phyloP scores from a whole-genome alignment of 2,329 filamentous ascomycete species.

The Cordyceps pruinosa region DNA sequence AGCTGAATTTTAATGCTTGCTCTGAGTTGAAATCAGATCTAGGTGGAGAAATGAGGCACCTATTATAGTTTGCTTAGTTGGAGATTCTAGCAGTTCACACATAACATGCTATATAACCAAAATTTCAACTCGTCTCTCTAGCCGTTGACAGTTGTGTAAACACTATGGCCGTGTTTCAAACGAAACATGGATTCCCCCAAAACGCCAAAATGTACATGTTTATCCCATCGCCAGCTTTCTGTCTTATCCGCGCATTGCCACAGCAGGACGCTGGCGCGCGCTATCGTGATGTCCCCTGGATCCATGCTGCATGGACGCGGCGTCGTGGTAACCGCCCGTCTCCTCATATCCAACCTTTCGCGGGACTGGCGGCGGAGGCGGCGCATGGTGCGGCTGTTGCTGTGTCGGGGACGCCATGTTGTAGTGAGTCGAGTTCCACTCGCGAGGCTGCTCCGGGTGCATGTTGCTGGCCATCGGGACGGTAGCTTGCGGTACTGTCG shows the following conservation, averaged over 20 bases:
- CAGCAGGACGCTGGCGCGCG: conserved; percentile 10
- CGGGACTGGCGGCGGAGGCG: conserved; percentile 31
- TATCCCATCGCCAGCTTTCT: not conserved
- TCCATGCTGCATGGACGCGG: conserved; percentile 17
- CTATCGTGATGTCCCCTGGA: not conserved
- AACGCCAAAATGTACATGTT: not conserved
- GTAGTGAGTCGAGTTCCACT: conserved; percentile 27
- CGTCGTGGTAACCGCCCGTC: conserved; percentile 27
- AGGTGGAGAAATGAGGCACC: not conserved
- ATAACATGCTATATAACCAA: too few relatives aligned
- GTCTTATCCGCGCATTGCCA: conserved; percentile 9
- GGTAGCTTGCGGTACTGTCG: conserved; percentile 2
- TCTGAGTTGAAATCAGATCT: not conserved
- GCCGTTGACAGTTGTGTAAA: too few relatives aligned
- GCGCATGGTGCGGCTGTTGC: conserved; percentile 19
- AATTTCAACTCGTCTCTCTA: too few relatives aligned
- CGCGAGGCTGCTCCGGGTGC: conserved; percentile 12
- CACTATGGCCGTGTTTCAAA: too few relatives aligned
- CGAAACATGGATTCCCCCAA: not conserved
- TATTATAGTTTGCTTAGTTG: not conserved
- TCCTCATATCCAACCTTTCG: conserved; percentile 32
- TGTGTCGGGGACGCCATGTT: conserved; percentile 12
- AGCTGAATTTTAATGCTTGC: not conserved
- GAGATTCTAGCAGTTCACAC: too few relatives aligned
- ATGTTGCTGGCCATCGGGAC: not conserved